Evolutionary conservation across 495 filamentous ascomycete genomes (phyloP), one percentile per base, ranked within the genome.

Genomic region (Penicillium tannophilum): DNA sequence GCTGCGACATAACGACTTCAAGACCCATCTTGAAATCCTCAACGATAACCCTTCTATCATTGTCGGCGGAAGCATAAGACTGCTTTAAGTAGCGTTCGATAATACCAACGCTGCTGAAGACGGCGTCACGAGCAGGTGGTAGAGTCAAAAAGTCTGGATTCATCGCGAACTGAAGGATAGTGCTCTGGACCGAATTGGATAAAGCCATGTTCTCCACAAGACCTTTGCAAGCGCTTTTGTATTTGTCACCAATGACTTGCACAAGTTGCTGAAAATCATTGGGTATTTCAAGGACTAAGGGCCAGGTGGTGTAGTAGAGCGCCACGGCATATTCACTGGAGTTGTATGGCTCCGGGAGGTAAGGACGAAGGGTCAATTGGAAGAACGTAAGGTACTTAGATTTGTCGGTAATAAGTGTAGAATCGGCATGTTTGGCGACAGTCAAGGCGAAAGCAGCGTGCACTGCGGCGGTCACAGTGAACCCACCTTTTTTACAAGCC

Each of bases 401-500:
- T 4, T 14, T 30, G 4, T 49, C 20, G 6, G 46, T 28, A 10
- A 17, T 26, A 2, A 30, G 46, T 26, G 46, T 11, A 28, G 46
- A 19, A 17, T 49, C 46, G 23, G 46, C 46, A 49, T 49, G 24
- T 33, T 49, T 49, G 20, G 12, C 46, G 3, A 49, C 9, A 6
- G 46, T 49, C 46, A 49, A 49, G 12, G 20, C 24, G 46, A 49
- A 11, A 30, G 46, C 46, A 17, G 46, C 24, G 11, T 49, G 46
- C 12, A 49, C 24, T 11, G 46, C 46, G 28, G 46, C 46, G 46
- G 24, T 49, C 7, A 49, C 46, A 3, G 3, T 49, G 28, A 30
- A 49, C 23, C 46, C 46, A 17, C 28, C 28, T 7, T 14, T 16
- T 17, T 30, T 49, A 20, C 46, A 49, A 8, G 20, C 46, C 46